Conservation (phyloP, 768 basidiomycete species). For the Tulasnella sp. region DNA sequence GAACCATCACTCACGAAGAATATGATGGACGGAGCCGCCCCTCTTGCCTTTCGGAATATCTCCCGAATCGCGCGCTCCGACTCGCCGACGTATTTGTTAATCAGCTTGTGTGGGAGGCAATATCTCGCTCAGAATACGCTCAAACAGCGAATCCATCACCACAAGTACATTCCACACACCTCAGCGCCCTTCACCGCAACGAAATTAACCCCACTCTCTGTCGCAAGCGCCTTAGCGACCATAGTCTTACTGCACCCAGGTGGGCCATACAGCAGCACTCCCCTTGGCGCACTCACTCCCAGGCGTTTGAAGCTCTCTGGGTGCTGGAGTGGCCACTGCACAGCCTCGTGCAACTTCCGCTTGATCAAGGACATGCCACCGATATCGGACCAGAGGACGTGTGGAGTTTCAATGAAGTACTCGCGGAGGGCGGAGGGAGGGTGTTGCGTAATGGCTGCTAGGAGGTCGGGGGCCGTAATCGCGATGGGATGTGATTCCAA, state of each 20-base stretch:
- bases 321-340: slow-evolving; percentile 89
- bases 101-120: slow-evolving; percentile 55
- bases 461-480: slow-evolving; percentile 49
- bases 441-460: slow-evolving; percentile 60
- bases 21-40: slow-evolving; percentile 88
- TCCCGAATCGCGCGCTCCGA: slow-evolving; percentile 92
- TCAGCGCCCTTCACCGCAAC: slow-evolving; percentile 95
- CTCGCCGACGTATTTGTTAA: slow-evolving; percentile 97
- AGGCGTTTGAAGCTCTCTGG: slow-evolving; percentile 83
- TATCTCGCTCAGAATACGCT: not conserved
- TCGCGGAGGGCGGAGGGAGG: slow-evolving; percentile 93
- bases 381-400: slow-evolving; percentile 68
- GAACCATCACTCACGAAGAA: slow-evolving; percentile 68
- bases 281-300: slow-evolving; percentile 85
- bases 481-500: slow-evolving; percentile 20
- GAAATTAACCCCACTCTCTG: slow-evolving; percentile 94
- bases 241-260: slow-evolving; percentile 98
- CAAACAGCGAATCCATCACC: not conserved
- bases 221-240: slow-evolving; percentile 97
- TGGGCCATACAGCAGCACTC: slow-evolving; percentile 89
- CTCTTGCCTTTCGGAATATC: slow-evolving; percentile 89
- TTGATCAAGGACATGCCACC: slow-evolving; percentile 91
- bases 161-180: slow-evolving; percentile 36
- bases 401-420: slow-evolving; percentile 75
- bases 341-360: slow-evolving; percentile 80